These are phyloP conservation scores for Cicer bijugum DNA, from an alignment of 306 rosid species.

Conservation along the genomic window DNA sequence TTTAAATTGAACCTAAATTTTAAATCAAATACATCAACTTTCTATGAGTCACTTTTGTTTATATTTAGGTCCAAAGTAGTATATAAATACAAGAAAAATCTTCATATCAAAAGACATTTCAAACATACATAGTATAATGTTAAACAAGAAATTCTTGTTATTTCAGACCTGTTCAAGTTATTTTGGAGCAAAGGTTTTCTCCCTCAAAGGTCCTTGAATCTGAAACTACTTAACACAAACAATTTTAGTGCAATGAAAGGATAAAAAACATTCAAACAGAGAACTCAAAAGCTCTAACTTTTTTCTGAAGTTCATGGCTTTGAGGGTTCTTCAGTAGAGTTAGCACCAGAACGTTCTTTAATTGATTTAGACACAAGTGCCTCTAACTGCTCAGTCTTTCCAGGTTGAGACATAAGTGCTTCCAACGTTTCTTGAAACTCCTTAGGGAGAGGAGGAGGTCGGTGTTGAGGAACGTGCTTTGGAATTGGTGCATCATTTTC, in stretches of 20 bases:
- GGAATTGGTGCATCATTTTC: conserved; percentile 94
- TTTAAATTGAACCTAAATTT: no score
- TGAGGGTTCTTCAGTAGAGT: conserved; percentile 54
- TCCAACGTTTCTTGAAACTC: conserved; percentile 69
- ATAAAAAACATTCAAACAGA: conserved; percentile 36
- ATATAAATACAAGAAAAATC: background rate
- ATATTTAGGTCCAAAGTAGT: no score
- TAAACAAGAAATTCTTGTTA: conserved; percentile 38
- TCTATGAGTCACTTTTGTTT: no score
- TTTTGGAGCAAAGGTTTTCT: conserved; percentile 32
- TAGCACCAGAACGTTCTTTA: conserved; percentile 32
- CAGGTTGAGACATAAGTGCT: conserved; percentile 36
- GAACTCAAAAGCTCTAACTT: conserved; percentile 42
- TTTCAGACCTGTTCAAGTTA: conserved; percentile 35
- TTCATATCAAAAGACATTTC: conserved; percentile 11
- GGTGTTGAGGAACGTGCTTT: conserved; percentile 77
- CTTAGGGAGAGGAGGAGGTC: conserved; percentile 84
- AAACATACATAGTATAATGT: conserved; percentile 14
- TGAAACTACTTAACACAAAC: conserved; percentile 38
- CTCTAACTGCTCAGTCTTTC: conserved; percentile 1
- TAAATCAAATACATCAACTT: no score
- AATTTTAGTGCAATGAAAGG: conserved; percentile 16
- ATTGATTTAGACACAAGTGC: background rate
- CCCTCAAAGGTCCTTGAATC: conserved; percentile 7
- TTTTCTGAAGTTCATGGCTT: conserved; percentile 51